Evolutionary conservation across 805 yeast genomes (phyloP).

Genomic region (Spencermartinsiella europaea): DNA sequence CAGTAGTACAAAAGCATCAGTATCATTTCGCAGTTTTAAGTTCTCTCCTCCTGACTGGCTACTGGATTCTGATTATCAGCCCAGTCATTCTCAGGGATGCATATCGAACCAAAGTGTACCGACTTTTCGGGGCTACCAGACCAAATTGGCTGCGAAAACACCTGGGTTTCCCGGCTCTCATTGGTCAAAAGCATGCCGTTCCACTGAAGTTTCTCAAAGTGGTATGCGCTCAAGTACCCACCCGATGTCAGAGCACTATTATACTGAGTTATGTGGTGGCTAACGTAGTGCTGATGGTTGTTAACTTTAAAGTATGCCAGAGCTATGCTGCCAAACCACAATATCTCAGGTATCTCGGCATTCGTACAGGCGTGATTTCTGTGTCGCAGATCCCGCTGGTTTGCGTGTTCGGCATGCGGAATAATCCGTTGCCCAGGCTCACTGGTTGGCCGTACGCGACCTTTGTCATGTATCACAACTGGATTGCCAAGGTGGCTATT

Average conservation of each 20-base stretch:
- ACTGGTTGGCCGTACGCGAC: constrained; percentile 61
- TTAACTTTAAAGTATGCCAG: constrained; percentile 7
- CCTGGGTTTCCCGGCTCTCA: constrained; percentile 32
- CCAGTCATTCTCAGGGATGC: neutral
- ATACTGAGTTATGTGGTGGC: constrained; percentile 32
- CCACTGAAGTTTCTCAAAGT: constrained; percentile 21
- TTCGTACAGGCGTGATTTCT: constrained; percentile 22
- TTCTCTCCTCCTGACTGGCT: neutral
- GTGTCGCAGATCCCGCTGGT: constrained; percentile 26
- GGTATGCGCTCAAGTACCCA: constrained; percentile 32
- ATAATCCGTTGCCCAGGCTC: constrained; percentile 56
- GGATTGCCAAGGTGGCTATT: constrained; percentile 27
- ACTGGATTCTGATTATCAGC: neutral
- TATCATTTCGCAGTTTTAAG: constrained; percentile 5
- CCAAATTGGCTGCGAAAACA: constrained; percentile 22
- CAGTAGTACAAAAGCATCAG: constrained; percentile 25
- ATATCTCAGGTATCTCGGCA: constrained; percentile 19
- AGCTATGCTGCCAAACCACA: constrained; percentile 19
- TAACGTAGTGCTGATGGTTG: constrained; percentile 22
- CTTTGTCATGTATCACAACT: constrained; percentile 54
- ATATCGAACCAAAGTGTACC: neutral
- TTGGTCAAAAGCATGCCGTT: constrained; percentile 26
- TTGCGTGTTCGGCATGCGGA: constrained; percentile 54
- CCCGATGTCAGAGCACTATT: constrained; percentile 39
- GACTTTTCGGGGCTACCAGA: neutral